A percentile compares a stretch with the other conserved stretches of the same genome.
Conservation (phyloP, 2,329 filamentous ascomycete species). For the Neonectria magnoliae region DNA sequence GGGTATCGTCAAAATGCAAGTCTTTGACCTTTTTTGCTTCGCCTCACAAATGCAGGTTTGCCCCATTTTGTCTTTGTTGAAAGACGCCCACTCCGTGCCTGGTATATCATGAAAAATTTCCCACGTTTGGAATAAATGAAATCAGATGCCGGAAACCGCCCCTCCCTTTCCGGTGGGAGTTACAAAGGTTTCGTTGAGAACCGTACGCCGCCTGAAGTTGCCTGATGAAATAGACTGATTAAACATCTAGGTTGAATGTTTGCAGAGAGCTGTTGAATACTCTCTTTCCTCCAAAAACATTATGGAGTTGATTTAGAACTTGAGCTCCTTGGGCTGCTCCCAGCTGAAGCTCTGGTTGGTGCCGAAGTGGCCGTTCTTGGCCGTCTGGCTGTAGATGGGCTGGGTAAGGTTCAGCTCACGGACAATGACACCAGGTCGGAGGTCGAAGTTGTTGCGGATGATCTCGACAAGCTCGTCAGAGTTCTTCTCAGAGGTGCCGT, state of each 20-base stretch:
- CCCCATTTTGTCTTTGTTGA: slow-evolving; percentile 57
- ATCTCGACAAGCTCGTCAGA: slow-evolving; percentile 96
- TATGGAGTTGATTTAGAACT: slow-evolving; percentile 71
- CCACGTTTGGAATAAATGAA: slow-evolving; percentile 41
- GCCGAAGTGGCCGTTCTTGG: slow-evolving; percentile 98
- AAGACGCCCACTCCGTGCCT: slow-evolving; percentile 55
- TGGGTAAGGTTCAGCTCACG: slow-evolving; percentile 94
- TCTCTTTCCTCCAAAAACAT: slow-evolving; percentile 41
- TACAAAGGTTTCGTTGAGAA: slow-evolving; percentile 59
- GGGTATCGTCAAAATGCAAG: slow-evolving; percentile 56
- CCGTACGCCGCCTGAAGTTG: slow-evolving; percentile 54
- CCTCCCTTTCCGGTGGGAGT: slow-evolving; percentile 47
- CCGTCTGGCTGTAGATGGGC: slow-evolving; percentile 98
- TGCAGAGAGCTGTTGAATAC: slow-evolving; percentile 55
- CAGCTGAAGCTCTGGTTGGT: slow-evolving; percentile 98
- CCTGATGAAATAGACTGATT: slow-evolving; percentile 51
- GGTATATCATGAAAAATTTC: slow-evolving; percentile 48
- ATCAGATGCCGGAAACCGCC: slow-evolving; percentile 50
- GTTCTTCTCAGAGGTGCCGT: slow-evolving; percentile 90
- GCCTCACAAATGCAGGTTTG: slow-evolving; percentile 52
- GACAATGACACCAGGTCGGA: slow-evolving; percentile 98
- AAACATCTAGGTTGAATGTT: slow-evolving; percentile 49
- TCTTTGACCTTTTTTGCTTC: slow-evolving; percentile 46
- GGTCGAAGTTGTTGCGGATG: slow-evolving; percentile 95
- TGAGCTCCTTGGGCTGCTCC: slow-evolving; percentile 97